Conservation (phyloP, 768 basidiomycete species). For the Calocera cornea region DNA sequence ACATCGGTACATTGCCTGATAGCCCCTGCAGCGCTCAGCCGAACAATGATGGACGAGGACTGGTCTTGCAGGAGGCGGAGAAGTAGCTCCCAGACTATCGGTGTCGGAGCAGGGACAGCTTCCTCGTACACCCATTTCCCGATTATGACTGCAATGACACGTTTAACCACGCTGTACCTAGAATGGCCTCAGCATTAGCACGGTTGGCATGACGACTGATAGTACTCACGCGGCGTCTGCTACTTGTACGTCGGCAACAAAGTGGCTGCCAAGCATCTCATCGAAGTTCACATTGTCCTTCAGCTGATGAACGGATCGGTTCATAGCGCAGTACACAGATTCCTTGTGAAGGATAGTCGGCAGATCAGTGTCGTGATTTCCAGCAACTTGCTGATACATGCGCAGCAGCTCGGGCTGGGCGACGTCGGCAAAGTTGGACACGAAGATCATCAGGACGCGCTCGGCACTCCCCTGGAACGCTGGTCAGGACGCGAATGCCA, state of each 20-base stretch:
- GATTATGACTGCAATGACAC: slow-evolving; percentile 89
- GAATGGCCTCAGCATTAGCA: slow-evolving; percentile 8
- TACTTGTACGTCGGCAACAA: slow-evolving; percentile 45
- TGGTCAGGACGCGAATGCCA: neutral
- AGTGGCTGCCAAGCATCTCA: slow-evolving; percentile 40
- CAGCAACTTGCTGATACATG: slow-evolving; percentile 46
- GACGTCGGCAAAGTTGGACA: slow-evolving; percentile 51
- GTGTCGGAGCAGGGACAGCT: slow-evolving; percentile 44
- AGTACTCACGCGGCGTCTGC: slow-evolving; percentile 42
- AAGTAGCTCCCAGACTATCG: slow-evolving; percentile 64
- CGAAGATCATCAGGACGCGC: slow-evolving; percentile 72
- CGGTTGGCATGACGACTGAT: neutral
- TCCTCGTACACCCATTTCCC: slow-evolving; percentile 76
- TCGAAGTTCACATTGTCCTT: slow-evolving; percentile 53
- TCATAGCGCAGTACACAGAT: slow-evolving; percentile 76
- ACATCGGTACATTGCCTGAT: slow-evolving; percentile 77
- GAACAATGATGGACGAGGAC: slow-evolving; percentile 71
- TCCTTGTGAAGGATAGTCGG: slow-evolving; percentile 61
- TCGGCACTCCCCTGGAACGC: slow-evolving; percentile 71
- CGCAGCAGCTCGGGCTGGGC: slow-evolving; percentile 50
- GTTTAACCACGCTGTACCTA: slow-evolving; percentile 83
- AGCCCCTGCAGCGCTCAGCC: slow-evolving; percentile 69
- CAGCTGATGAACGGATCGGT: slow-evolving; percentile 58
- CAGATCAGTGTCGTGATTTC: slow-evolving; percentile 41
- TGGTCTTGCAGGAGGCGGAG: slow-evolving; percentile 58